phyloP scores from a whole-genome alignment of 2,329 filamentous ascomycete genomes.

The Alternaria viburni region DNA sequence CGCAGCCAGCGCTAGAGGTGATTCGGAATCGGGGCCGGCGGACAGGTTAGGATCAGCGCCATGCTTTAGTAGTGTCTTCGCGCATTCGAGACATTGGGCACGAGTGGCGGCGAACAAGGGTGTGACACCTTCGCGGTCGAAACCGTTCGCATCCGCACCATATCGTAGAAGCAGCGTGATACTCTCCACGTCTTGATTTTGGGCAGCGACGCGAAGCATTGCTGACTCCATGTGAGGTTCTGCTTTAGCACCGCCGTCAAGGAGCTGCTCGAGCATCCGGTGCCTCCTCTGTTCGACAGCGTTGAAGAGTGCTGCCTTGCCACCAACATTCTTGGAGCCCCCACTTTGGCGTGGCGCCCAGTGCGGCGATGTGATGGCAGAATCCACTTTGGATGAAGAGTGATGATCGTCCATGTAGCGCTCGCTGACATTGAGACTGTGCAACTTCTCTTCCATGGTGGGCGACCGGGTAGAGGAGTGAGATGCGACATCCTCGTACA shows the following conservation, averaged over 20 bases:
- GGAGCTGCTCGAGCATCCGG: slow-evolving; percentile 55
- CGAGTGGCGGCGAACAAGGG: slow-evolving; percentile 38
- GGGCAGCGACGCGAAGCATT: slow-evolving; percentile 39
- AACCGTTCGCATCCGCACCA: slow-evolving; percentile 39
- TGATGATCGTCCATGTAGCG: slow-evolving; percentile 30
- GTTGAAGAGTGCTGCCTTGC: slow-evolving; percentile 53
- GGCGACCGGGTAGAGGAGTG: slow-evolving; percentile 27
- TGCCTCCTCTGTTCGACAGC: slow-evolving; percentile 70
- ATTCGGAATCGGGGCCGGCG: slow-evolving; percentile 57
- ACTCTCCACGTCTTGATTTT: slow-evolving; percentile 40
- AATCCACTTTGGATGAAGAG: slow-evolving; percentile 25
- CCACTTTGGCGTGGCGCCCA: slow-evolving; percentile 31
- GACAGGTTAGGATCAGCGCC: slow-evolving; percentile 32
- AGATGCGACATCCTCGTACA: slow-evolving; percentile 28
- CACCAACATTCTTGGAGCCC: slow-evolving; percentile 37
- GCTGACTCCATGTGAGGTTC: slow-evolving; percentile 38
- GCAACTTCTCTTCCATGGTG: slow-evolving; percentile 33
- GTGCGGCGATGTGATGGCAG: slow-evolving; percentile 15
- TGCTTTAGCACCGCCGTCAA: slow-evolving; percentile 40
- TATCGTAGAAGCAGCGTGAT: slow-evolving; percentile 36
- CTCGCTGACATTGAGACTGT: slow-evolving; percentile 32
- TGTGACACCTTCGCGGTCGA: slow-evolving; percentile 38
- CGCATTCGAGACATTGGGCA: slow-evolving; percentile 48
- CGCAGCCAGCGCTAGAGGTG: slow-evolving; percentile 61
- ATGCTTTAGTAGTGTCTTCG: slow-evolving; percentile 50